Evolutionary conservation across 305 asterid genomes (phyloP), one percentile per base, ranked within the genome.

Genomic region (Ajuga reptans): DNA sequence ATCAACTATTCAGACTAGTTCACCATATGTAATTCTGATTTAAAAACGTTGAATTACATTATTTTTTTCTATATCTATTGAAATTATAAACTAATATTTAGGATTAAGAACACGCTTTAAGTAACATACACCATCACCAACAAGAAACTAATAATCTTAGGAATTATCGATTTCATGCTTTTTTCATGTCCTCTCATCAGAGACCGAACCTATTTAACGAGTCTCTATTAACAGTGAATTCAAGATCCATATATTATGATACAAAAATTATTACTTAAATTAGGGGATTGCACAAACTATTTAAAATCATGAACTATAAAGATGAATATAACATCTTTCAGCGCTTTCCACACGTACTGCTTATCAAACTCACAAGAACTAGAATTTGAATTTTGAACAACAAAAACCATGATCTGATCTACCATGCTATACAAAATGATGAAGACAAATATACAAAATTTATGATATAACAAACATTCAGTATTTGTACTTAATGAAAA

Each of bases 391-490:
- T n/a, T n/a, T n/a, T n/a, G 60, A 72, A 57, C 46, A 46, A 46
- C 50, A 47, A 21, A 2, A 29, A 55, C 51, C 73, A 46, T 59
- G 69, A 62, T 49, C 54, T 47, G 55, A 43, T 65, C 68, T 68
- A 62, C 34, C 10, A 60, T 36, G 39, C 78, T 77, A 42, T 77
- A 77, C 78, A 77, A 52, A 74, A 68, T 68, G 73, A 63, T 49
- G 75, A 56, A 54, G 31, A 39, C 18, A 43, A 59, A 68, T 73
- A 6, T 69, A 73, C 81, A 72, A 77, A 77, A 73, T 66, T 21
- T 73, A 67, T 63, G 46, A 66, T 21, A 70, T 31, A 39, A 37
- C 45, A 36, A 53, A 68, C 75, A 39, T 51, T 50, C 70, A 75
- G 64, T 59, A 71, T 17, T 24, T 43, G 63, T 50, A 36, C 2